These are phyloP conservation scores for Echinochloa phyllopogon DNA, from an alignment of 176 grass and related monocot species.

Conservation along the genomic window DNA sequence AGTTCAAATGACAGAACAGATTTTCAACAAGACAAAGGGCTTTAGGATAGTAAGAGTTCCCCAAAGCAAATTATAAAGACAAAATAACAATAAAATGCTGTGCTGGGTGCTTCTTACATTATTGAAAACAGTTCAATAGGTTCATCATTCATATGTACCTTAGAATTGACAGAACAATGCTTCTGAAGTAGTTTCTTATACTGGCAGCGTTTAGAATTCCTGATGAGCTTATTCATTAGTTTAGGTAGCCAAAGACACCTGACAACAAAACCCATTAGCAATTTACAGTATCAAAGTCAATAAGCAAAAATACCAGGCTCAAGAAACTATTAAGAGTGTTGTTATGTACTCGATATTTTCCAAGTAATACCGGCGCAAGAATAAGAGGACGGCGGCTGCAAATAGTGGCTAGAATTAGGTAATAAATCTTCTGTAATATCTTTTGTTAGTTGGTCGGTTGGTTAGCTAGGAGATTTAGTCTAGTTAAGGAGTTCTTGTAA, in stretches of 20 bases:
- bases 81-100: slow-evolving; percentile 16
- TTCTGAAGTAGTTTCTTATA: slow-evolving; percentile 61
- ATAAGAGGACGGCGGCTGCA: too few relatives aligned
- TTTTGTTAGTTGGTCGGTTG: too few relatives aligned
- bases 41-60: neutral
- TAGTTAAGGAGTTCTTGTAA: too few relatives aligned
- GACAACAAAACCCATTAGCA: slow-evolving; percentile 15
- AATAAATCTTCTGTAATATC: too few relatives aligned
- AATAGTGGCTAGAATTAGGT: too few relatives aligned
- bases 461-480: too few relatives aligned
- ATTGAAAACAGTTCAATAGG: slow-evolving; percentile 13
- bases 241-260: slow-evolving; percentile 46
- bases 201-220: slow-evolving; percentile 68
- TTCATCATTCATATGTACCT: slow-evolving; percentile 38
- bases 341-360: too few relatives aligned
- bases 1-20: neutral
- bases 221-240: slow-evolving; percentile 57
- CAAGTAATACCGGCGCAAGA: too few relatives aligned
- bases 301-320: neutral
- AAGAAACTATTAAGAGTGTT: slow-evolving; percentile 1
- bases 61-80: neutral
- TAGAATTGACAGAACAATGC: slow-evolving; percentile 54
- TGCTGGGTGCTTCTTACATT: slow-evolving; percentile 28
- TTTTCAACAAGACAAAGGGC: neutral
- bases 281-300: slow-evolving; percentile 27